Base-by-base conservation (phyloP, 345 rosid genomes). In the Eucalyptus globulus region DNA sequence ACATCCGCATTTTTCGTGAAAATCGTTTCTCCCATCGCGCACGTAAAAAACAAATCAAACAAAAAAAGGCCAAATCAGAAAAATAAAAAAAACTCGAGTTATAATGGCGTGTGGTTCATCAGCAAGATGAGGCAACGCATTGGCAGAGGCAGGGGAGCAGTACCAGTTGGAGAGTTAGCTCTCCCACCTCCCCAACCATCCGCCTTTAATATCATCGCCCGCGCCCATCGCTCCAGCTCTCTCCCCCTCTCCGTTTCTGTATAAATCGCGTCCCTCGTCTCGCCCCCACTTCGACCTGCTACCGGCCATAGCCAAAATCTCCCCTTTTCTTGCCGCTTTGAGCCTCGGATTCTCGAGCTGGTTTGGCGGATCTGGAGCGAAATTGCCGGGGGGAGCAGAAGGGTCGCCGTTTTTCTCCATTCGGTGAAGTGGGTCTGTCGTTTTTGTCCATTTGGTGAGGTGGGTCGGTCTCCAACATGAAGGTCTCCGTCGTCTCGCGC, bases 401-500 rank as follows among this genome's bases (percentile, higher is more conserved):
- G 83, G 83, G 47, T 37, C 83, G 83, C 7, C 47, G 27, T 76
- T 76, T 76, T 43, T 31, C 87, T 53, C 43, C 53, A 51, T n/a
- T 34, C 19, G 62, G 87, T 51, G 87, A 86, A 51, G 87, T 89
- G 95, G 91, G 93, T 92, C 89, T 8, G 44, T 9, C 44, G 26
- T 34, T 72, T 72, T 40, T n/a, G 3, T 31, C 29, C 37, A 53
- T 50, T 13, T 17, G 65, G 87, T 86, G 87, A 86, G 37, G 87
- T 89, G 96, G 91, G 93, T 92, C 89, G 89, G 91, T 88, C 89
- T 93, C 90, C 29, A 87, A 89, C 67, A 97, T 97, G 99, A 97
- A 95, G 94, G 95, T 97, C 89, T 89, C 93, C 88, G 94, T 97
- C 49, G 95, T 96, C 93, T 95, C 97, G 9, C 98, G 98, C 86